Base-by-base conservation (phyloP, 164 flowering plant genomes). In the Akebia trifoliata region DNA sequence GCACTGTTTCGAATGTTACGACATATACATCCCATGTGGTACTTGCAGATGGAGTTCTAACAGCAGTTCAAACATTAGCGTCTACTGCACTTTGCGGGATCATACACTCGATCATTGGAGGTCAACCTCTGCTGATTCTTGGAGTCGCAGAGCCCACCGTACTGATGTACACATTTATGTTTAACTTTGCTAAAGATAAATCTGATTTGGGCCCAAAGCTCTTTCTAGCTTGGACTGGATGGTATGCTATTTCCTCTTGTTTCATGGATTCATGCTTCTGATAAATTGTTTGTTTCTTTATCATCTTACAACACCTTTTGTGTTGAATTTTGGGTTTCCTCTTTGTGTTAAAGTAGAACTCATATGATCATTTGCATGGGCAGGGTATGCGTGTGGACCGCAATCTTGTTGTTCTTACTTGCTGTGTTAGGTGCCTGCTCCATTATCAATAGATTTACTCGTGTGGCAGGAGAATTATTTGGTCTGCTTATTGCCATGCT, bases 131-230 rank as follows among this genome's bases (percentile, higher is more conserved):
- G 72, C 77, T 94, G 65, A 88, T 94, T 44, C 70, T 94, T 28
- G 99, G 99, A 53, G 99, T 94, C 56, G 97, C 99, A 10, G 99
- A 94, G 75, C 99, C 99, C 1, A 94, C 99, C 31, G 99, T 94
- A 15, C 80, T 94, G 18, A 94, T 94, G 99, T 94, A 90, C 74
- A 86, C 96, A 0, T 90, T 93, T 78, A 83, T 94, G 99, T 94
- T 84, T 61, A 73, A 78, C 70, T 94, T 94, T 65, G 96, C 87
- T 10, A 90, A 87, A 72, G 86, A 79, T 53, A 72, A 86, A 64
- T 59, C 87, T 1, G 96, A 93, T 25, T 70, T 93, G 79, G 99
- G 99, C 14, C 81, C 76, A 47, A 65, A 83, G 30, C 69, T 90
- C 59, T 93, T 93, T 62, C 76, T 93, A 32, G 90, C 99, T 28